phyloP scores from a whole-genome alignment of 768 basidiomycete species.

The Leccinum ochraceum region DNA sequence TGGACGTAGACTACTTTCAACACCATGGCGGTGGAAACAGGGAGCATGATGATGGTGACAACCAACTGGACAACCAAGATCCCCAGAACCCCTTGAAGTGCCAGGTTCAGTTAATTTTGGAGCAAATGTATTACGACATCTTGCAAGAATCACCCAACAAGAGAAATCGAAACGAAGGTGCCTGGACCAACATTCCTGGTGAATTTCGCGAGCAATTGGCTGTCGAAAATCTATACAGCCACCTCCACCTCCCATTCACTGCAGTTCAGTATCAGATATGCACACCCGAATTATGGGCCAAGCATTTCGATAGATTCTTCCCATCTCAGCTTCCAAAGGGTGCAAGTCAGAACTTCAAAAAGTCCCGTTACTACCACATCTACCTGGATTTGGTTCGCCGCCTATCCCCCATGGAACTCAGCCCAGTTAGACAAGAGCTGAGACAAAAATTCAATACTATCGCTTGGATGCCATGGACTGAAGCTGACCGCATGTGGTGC shows the following conservation, averaged over 20 bases:
- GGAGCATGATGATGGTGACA: not conserved
- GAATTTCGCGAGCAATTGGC: not conserved
- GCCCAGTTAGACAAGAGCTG: not conserved
- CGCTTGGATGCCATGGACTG: not conserved
- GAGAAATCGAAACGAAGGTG: not conserved
- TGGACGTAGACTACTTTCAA: constrained; percentile 6
- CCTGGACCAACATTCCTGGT: not conserved
- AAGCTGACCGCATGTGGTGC: not conserved
- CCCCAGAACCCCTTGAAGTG: not conserved
- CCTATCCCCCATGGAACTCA: not conserved
- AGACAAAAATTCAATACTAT: not conserved
- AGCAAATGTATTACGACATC: not conserved
- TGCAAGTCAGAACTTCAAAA: not conserved
- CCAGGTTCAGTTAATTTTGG: not conserved
- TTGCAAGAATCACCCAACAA: not conserved
- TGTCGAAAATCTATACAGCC: not conserved
- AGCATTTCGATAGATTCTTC: not conserved
- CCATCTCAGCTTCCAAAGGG: not conserved
- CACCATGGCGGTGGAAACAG: constrained; percentile 1
- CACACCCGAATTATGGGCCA: not conserved
- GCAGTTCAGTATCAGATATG: not conserved
- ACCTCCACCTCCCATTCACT: not conserved
- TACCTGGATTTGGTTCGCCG: not conserved
- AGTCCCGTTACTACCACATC: not conserved
- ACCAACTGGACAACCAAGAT: not conserved